Evolutionary conservation across 2,329 filamentous ascomycete species (phyloP), one percentile per base, ranked within the genome.

Genomic region (Cordyceps fumosorosea): DNA sequence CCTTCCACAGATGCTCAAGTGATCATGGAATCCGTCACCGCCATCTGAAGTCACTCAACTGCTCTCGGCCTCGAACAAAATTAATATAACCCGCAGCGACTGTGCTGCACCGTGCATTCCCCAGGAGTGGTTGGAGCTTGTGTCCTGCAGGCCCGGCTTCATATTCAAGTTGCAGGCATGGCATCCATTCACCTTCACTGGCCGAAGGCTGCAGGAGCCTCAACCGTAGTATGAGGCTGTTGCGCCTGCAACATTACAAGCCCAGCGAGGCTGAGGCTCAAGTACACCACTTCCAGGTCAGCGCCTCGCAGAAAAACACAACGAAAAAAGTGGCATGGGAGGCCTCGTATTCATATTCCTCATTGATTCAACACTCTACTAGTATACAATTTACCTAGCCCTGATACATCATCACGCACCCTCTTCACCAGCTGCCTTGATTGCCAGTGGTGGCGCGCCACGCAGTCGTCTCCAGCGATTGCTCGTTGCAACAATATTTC

Each of bases 401-500:
- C 6, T 20, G 3, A 12, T 48, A 11, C 20, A 6, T 14, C 37
- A 51, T 44, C 18, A 53, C 2, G n/a, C 18, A 16, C 14, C 34
- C 16, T 20, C 24, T 42, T 60, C 56, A 7, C 26, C 44, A 29
- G 42, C 45, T 6, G 50, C 51, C 52, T 45, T 56, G 18, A 63
- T 51, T 16, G 56, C 51, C 59, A 76, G 65, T 26, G 69, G 68
- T 6, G 72, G 66, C 6, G 78, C 76, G 0, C 82, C 83, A 60
- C 82, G 76, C 59, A 77, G 67, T 58, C 66, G 73, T 64, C 83
- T 75, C 76, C 78, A 77, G 56, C 75, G 72, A 69, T 86, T 85
- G 67, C 81, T 83, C 58, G 76, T 76, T 51, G 79, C 77, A n/a
- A 86, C 70, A 18, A 85, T 77, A 12, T 74, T 73, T 10, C 75